Percentiles rank a stretch among this genome's conserved stretches.
phyloP scores from a whole-genome alignment of 2,329 filamentous ascomycete genomes.

The Beauveria rudraprayagi region DNA sequence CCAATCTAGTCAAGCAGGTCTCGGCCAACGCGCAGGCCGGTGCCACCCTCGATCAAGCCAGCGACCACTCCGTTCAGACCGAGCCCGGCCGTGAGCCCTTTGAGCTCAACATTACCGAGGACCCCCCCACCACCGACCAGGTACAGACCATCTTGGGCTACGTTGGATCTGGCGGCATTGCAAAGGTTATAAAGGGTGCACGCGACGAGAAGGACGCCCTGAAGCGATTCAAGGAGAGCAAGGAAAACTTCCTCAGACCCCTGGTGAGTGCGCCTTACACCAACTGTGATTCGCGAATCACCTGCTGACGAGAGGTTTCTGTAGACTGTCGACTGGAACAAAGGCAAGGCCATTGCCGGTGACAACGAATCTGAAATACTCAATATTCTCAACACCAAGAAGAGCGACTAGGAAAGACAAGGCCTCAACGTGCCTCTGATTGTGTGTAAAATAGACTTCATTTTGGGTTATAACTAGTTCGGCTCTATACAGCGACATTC shows the following conservation, averaged over 20 bases:
- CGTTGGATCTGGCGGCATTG: conserved; percentile 54
- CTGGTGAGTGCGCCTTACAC: conserved; percentile 49
- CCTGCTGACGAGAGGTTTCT: conserved; percentile 1
- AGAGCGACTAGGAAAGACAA: conserved; percentile 17
- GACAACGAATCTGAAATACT: conserved; percentile 85
- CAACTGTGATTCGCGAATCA: neutral
- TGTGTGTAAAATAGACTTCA: conserved; percentile 13
- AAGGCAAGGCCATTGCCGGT: conserved; percentile 70
- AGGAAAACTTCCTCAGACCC: conserved; percentile 62
- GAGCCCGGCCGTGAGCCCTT: conserved; percentile 57
- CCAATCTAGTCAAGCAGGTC: conserved; percentile 71
- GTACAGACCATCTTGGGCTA: conserved; percentile 79
- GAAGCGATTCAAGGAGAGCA: conserved; percentile 65
- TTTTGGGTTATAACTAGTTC: conserved; percentile 1
- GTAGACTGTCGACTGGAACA: conserved; percentile 82
- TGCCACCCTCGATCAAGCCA: conserved; percentile 68
- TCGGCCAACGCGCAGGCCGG: conserved; percentile 60
- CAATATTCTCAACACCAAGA: conserved; percentile 60
- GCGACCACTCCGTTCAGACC: conserved; percentile 54
- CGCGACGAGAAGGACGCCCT: conserved; percentile 68
- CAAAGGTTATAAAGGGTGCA: conserved; percentile 64
- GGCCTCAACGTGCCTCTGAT: conserved; percentile 2
- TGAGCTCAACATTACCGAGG: conserved; percentile 77
- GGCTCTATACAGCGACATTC: neutral
- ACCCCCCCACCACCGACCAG: conserved; percentile 72